Evolutionary conservation across 306 rosid genomes (phyloP).

Genomic region (Gillenia trifoliata): DNA sequence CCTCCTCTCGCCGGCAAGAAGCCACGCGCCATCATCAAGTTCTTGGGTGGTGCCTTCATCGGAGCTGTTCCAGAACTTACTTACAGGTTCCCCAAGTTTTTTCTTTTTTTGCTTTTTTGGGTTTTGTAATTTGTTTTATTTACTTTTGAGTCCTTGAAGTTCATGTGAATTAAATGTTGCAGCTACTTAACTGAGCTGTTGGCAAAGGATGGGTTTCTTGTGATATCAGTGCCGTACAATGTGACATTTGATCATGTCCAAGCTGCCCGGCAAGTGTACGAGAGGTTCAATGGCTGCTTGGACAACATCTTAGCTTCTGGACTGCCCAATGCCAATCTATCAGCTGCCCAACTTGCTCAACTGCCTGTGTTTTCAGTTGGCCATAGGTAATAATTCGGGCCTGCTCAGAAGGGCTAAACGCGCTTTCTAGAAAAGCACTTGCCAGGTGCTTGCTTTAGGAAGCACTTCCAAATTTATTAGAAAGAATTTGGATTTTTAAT

Average conservation of each 20-base stretch:
- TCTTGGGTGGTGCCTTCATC: slow-evolving; percentile 90
- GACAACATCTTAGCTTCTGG: slow-evolving; percentile 57
- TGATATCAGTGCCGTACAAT: slow-evolving; percentile 77
- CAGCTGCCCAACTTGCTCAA: slow-evolving; percentile 53
- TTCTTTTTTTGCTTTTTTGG: background rate
- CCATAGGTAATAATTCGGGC: slow-evolving; percentile 52
- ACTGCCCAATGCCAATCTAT: slow-evolving; percentile 56
- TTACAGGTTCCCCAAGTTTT: slow-evolving; percentile 50
- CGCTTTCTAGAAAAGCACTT: too few relatives aligned
- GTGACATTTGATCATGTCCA: slow-evolving; percentile 82
- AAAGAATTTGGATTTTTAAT: too few relatives aligned
- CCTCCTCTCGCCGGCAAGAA: slow-evolving; percentile 43
- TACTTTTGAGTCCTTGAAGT: background rate
- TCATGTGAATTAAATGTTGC: slow-evolving; percentile 11
- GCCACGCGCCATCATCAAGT: slow-evolving; percentile 85
- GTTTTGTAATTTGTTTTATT: slow-evolving; percentile 1
- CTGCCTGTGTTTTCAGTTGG: slow-evolving; percentile 85
- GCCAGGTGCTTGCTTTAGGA: too few relatives aligned
- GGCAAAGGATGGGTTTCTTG: slow-evolving; percentile 80
- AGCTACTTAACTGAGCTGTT: slow-evolving; percentile 64
- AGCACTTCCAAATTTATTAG: too few relatives aligned
- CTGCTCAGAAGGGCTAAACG: too few relatives aligned
- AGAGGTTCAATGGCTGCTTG: slow-evolving; percentile 68
- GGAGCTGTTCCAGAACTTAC: slow-evolving; percentile 96
- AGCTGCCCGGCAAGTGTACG: slow-evolving; percentile 75